Evolutionary conservation across 306 rosid genomes (phyloP), one percentile per base, ranked within the genome.

Genomic region (Abrus pulchellus): DNA sequence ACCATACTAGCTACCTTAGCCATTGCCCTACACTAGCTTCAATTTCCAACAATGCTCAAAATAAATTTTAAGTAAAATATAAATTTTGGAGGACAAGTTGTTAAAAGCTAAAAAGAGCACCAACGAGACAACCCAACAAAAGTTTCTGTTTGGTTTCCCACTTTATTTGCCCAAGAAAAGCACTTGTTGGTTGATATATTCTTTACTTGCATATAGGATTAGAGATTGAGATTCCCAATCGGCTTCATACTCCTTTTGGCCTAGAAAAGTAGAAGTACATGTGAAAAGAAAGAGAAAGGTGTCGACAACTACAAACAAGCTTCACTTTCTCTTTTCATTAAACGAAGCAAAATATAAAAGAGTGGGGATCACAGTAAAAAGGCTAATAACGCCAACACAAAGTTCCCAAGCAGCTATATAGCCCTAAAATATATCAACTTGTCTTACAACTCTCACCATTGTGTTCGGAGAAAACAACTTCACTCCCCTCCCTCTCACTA

Each of bases 171-270:
- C 33, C 66, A 4, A 11, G 2, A 75, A 64, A 68, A 60, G 47
- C 34, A 30, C 5, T 27, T 32, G 63, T 78, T 36, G 28, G 12
- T 63, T 64, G 3, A 43, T 38, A 38, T 38, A 66, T 66, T 66
- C 72, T 67, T 30, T 13, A 49, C 54, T 72, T 27, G 33, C 64
- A 48, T 65, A 53, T 44, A 62, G 41, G 72, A 40, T 55, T 62
- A n/a, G 74, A 79, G 74, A 85, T 83, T 79, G 84, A 77, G 88
- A 90, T 83, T 83, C 90, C 83, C 73, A 69, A 56, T 44, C 43
- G 56, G 55, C 28, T 57, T 57, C 80, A 43, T 9, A 40, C 48
- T 32, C 38, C 70, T 86, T 83, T 78, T 62, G 64, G 83, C 75
- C 61, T 5, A n/a, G 5, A 77, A 78, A 80, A 62, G n/a, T 10